Evolutionary conservation across 2,329 filamentous ascomycete genomes (phyloP), one percentile per base, ranked within the genome.

Genomic region (Lecanosticta acicola): DNA sequence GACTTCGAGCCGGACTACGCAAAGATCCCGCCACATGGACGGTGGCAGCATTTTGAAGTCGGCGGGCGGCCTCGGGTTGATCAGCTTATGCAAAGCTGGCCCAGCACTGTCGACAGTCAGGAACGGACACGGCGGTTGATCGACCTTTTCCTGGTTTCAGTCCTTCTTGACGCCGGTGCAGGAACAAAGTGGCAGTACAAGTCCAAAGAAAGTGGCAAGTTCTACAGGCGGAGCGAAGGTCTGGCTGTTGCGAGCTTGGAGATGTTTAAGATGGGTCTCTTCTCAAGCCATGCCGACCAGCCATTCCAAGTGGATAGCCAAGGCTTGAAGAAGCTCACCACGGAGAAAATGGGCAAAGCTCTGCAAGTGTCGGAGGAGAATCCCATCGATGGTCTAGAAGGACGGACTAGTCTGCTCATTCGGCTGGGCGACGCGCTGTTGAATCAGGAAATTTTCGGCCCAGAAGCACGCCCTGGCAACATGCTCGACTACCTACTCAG

Each of bases 401-500:
- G 91, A 37, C 81, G 93, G 46, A 83, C 89, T 3, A 83, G 84
- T 14, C 76, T 98, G 37, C 72, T 98, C 33, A 76, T 87, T 33
- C 77, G 84, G 41, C 76, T 98, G 1, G 81, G 81, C 10, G 76
- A 83, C 52, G 90, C 91, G 3, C 71, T 98, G 44, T 78, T 83
- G 52, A 89, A 91, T 62, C 76, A 80, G 48, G 84, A 93, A 41
- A 84, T 88, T 58, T 98, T 96, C 66, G 91, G 91, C 18, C 75
- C 78, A 1, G 82, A 90, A 62, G 86, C 84, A 41, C 78, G 93
- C 47, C 93, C 93, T 9, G 93, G 93, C 57, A 94, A 95, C 65
- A 89, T 98, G 82, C 81, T 97, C 51, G 91, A 97, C 67, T 90
- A 94, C 64, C 80, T 97, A n/a, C 78, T 97, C 32, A 85, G 86